Evolutionary conservation across 768 basidiomycete species (phyloP).

Genomic region (Tylopilus plumbeoviolaceoides): DNA sequence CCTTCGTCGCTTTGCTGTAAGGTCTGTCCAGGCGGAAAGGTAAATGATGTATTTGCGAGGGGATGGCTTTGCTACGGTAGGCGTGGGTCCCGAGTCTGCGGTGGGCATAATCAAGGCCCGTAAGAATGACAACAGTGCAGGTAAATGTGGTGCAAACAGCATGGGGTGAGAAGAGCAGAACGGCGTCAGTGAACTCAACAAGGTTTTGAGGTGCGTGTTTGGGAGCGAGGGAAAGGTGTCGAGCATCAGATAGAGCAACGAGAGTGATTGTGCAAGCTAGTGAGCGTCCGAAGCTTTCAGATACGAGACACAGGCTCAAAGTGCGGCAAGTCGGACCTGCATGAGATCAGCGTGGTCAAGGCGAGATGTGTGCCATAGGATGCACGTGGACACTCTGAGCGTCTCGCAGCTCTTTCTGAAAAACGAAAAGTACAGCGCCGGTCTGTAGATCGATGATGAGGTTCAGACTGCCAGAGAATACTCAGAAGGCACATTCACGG

Average conservation of each 20-base stretch:
- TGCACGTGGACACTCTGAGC: slow-evolving; percentile 57
- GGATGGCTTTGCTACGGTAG: slow-evolving; percentile 46
- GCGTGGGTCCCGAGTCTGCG: slow-evolving; percentile 50
- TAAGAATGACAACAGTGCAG: slow-evolving; percentile 65
- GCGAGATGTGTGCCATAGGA: slow-evolving; percentile 15
- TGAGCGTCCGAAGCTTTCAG: slow-evolving; percentile 56
- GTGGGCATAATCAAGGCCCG: slow-evolving; percentile 66
- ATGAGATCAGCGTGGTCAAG: not conserved
- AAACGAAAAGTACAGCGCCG: slow-evolving; percentile 61
- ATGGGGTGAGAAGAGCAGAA: slow-evolving; percentile 62
- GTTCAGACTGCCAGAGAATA: slow-evolving; percentile 72
- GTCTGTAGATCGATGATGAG: slow-evolving; percentile 73
- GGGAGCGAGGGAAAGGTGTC: slow-evolving; percentile 65
- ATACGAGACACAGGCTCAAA: slow-evolving; percentile 67
- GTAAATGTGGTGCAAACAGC: slow-evolving; percentile 73
- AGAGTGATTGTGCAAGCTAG: slow-evolving; percentile 57
- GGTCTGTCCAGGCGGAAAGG: slow-evolving; percentile 36
- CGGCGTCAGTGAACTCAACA: slow-evolving; percentile 66
- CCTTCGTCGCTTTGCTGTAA: slow-evolving; percentile 29
- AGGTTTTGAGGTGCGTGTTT: slow-evolving; percentile 52
- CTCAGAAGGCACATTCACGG: slow-evolving; percentile 61
- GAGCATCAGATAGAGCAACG: slow-evolving; percentile 67
- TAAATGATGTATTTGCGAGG: slow-evolving; percentile 32
- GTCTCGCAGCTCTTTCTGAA: slow-evolving; percentile 68
- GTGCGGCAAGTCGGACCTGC: slow-evolving; percentile 70